Evolutionary conservation across 2,329 filamentous ascomycete genomes (phyloP), one percentile per base, ranked within the genome.

Genomic region (Aureobasidium sp.): DNA sequence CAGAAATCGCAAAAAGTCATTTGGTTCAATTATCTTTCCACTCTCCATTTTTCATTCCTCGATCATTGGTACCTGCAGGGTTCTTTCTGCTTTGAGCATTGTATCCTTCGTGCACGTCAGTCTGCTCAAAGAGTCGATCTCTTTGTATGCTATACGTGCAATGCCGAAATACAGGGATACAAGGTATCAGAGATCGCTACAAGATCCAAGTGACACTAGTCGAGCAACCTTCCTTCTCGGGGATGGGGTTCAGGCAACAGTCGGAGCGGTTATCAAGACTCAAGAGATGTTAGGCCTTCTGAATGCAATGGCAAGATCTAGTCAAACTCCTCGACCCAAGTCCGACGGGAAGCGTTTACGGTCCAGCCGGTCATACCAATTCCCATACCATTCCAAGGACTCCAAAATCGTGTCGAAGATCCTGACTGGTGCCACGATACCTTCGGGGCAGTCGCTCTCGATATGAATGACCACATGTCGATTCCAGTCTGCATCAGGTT

Each of bases 1-100:
- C 45, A 33, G 27, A 24, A 50, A 50, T 52, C 33, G 48, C 31
- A 52, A 52, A 49, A 52, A 49, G 48, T 52, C 48, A 52, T 52
- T 52, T 52, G 48, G 31, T 52, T 52, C 33, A 52, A 33, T 19
- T 5, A n/a, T 31, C 17, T 15, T n/a, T 15, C 9, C 24, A 6
- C 17, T 31, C 3, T 27, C 17, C 6, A 2, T 37, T 4, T 24
- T 12, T 24, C 5, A 15, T 24, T 7, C 2, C 6, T 2, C 2
- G 4, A 27, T 27, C 9, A 7, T 1, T 11, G 9, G 6, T n/a
- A 2, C 7, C 29, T 12, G 17, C 7, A 3, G 9, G 17, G 5
- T 12, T 49, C 2, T 33, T 33, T 4, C n/a, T 22, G 9, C 19
- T 44, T 24, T 14, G 19, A 5, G 14, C n/a, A 11, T 19, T 24